Conservation (phyloP, 148 eudicot species). For the Rhododendron williamsianum region DNA sequence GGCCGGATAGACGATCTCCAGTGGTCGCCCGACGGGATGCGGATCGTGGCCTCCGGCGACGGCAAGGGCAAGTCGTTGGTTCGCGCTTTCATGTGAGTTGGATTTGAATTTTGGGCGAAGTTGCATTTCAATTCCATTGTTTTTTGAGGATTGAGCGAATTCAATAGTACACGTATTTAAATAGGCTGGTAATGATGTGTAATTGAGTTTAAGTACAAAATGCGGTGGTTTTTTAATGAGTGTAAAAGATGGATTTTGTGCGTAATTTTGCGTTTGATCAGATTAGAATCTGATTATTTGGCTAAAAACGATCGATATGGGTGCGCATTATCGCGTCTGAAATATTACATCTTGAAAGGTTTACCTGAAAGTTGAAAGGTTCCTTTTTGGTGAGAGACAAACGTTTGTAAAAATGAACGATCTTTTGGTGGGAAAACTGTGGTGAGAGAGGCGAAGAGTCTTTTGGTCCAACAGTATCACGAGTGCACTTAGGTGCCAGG, state of each 20-base stretch:
- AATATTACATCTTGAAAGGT: not conserved
- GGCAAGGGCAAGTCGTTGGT: conserved; percentile 89
- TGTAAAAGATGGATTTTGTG: not conserved
- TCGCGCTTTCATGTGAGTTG: conserved; percentile 80
- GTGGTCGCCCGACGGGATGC: conserved; percentile 75
- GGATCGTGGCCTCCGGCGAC: conserved; percentile 93
- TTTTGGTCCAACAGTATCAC: no score
- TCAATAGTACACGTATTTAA: not conserved
- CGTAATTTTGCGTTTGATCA: not conserved
- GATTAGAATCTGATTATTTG: not conserved
- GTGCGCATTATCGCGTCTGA: not conserved
- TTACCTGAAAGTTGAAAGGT: not conserved
- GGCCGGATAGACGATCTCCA: conserved; percentile 93
- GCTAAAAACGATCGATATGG: not conserved
- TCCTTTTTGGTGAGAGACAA: not conserved
- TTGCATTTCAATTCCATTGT: not conserved
- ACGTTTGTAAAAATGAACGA: not conserved
- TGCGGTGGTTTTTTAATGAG: not conserved
- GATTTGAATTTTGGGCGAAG: not conserved
- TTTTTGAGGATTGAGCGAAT: not conserved
- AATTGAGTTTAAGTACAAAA: not conserved
- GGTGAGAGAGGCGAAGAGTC: not conserved
- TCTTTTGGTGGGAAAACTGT: not conserved
- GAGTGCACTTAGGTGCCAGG: no score
- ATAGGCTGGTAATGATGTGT: not conserved